Base-by-base conservation (phyloP, 2,329 filamentous ascomycete species). In the Shiraia sp. region DNA sequence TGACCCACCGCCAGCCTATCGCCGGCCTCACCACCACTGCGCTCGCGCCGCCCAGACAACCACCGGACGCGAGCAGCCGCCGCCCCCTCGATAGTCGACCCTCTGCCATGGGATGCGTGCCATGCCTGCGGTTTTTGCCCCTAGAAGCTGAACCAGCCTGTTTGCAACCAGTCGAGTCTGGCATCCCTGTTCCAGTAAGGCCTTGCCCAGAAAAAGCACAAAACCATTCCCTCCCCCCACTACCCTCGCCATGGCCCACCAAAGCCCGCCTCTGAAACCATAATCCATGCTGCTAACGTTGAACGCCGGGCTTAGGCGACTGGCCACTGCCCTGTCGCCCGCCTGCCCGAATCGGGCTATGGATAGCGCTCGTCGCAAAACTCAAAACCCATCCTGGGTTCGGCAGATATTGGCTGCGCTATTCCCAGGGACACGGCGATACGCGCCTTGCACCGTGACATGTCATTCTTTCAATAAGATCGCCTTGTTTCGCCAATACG, bases 211-310 rank as follows among this genome's bases (percentile, higher is more conserved):
- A 44, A 57, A 55, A 55, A 57, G 44, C 53, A 64, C 49, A 40
- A 38, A 41, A 42, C n/a, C n/a, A n/a, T n/a, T n/a, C n/a, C n/a
- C n/a, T n/a, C n/a, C n/a, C n/a, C n/a, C n/a, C n/a, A 32, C 36
- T 37, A 42, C 45, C 40, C 46, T 33, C 36, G 30, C 38, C 45
- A 44, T 56, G 53, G 48, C 47, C 51, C 47, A 46, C 52, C 44
- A 44, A 41, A 50, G n/a, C n/a, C 43, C 40, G 47, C 49, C 55
- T 49, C 59, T 63, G 63, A 67, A 66, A 67, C 63, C 53, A 51
- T 50, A 47, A 46, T 49, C 43, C n/a, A 50, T 37, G 32, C 52
- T 59, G 53, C 57, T 51, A 59, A 53, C 46, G 45, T 48, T 36
- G 41, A 40, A 32, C 19, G 13, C 37, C 41, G 42, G 45, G 31